Conservation (phyloP, 306 rosid genomes). For the Quercus mongolica region DNA sequence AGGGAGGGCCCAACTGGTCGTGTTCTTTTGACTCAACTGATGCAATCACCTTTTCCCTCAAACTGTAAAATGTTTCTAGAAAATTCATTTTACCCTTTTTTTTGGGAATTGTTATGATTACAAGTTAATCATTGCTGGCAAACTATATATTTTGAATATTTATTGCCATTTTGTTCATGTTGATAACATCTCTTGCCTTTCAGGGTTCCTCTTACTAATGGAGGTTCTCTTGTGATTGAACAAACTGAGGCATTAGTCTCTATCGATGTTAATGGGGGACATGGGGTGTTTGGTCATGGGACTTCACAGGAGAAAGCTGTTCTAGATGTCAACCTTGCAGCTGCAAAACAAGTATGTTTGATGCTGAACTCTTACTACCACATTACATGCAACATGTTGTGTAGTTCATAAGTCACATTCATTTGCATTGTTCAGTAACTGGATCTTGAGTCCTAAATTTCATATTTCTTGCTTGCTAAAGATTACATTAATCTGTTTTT, state of each 20-base stretch:
- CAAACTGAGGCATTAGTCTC: constrained; percentile 99
- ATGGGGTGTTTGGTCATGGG: constrained; percentile 79
- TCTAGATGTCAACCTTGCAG: constrained; percentile 93
- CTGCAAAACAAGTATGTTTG: constrained; percentile 72
- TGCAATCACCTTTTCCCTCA: background rate
- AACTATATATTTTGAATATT: constrained; percentile 7
- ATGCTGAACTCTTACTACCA: constrained; percentile 19
- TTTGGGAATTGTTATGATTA: constrained; percentile 2
- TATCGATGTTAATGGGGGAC: constrained; percentile 96
- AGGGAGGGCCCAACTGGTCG: background rate
- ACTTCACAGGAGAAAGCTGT: constrained; percentile 85
- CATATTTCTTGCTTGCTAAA: background rate
- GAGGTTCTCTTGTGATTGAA: constrained; percentile 92
- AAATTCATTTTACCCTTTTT: background rate
- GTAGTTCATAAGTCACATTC: constrained; percentile 15
- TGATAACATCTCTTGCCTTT: constrained; percentile 18
- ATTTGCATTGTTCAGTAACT: constrained; percentile 3
- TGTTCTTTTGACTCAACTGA: background rate
- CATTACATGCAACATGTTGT: constrained; percentile 14
- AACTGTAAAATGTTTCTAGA: background rate
- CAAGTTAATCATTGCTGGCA: background rate
- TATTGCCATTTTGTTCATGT: constrained; percentile 11
- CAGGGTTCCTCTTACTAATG: constrained; percentile 90
- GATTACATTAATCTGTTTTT: background rate
- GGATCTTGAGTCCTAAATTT: background rate